phyloP scores from a whole-genome alignment of 2,329 filamentous ascomycete genomes.

The Colletotrichum tropicale region DNA sequence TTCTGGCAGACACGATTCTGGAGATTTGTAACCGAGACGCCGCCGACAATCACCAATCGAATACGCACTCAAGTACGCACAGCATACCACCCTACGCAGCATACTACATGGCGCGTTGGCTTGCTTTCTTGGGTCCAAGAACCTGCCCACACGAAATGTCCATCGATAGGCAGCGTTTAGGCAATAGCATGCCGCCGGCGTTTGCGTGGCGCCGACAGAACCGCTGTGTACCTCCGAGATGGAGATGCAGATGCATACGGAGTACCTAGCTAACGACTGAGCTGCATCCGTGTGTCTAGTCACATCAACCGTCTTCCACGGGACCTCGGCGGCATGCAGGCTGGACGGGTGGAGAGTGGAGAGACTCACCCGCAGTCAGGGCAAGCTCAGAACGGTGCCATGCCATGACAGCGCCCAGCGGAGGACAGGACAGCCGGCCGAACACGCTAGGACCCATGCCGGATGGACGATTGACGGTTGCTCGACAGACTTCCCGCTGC shows the following conservation, averaged over 20 bases:
- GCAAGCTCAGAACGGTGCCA: neutral
- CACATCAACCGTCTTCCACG: slow-evolving; percentile 13
- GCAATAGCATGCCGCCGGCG: neutral
- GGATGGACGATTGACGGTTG: slow-evolving; percentile 17
- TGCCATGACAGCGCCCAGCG: neutral
- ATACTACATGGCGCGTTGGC: neutral
- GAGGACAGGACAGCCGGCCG: neutral
- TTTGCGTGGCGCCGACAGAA: neutral
- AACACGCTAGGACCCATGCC: slow-evolving; percentile 3
- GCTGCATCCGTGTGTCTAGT: neutral
- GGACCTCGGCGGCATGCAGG: slow-evolving; percentile 18
- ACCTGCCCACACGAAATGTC: neutral
- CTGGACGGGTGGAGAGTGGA: slow-evolving; percentile 5
- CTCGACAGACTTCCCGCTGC: slow-evolving; percentile 17
- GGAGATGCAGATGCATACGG: neutral
- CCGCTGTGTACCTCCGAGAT: neutral
- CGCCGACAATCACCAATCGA: neutral
- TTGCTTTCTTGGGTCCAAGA: neutral
- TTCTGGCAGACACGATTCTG: neutral
- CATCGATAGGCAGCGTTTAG: neutral
- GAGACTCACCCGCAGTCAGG: neutral
- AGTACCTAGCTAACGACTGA: neutral
- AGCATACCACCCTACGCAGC: neutral
- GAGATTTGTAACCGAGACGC: neutral
- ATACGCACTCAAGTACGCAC: neutral